phyloP scores from a whole-genome alignment of 1,284 basidiomycete species.

The Cronartium quercuum region DNA sequence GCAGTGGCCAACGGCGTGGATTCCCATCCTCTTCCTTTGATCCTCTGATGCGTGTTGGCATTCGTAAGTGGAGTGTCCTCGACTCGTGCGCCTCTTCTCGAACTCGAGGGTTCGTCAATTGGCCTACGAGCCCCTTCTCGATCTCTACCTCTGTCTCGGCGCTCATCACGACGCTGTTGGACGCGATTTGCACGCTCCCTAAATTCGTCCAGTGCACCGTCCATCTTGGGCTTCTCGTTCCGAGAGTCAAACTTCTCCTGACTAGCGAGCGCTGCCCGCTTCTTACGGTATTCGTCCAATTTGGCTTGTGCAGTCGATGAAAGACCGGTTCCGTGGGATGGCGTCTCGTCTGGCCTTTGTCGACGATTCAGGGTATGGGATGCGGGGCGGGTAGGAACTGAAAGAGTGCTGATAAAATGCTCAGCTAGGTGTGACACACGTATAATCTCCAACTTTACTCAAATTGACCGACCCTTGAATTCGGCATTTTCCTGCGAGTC shows the following conservation, averaged over 20 bases:
- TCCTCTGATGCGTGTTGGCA: constrained; percentile 29
- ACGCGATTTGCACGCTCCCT: constrained; percentile 45
- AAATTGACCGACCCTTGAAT: constrained; percentile 57
- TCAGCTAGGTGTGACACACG: background rate
- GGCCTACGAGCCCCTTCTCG: constrained; percentile 13
- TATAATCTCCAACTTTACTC: background rate
- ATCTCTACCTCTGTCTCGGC: constrained; percentile 22
- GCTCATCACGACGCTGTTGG: constrained; percentile 25
- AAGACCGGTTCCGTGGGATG: constrained; percentile 83
- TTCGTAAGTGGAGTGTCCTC: background rate
- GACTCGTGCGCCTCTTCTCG: background rate
- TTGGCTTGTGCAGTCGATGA: constrained; percentile 64
- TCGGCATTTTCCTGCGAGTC: constrained; percentile 55
- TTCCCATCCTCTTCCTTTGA: constrained; percentile 42
- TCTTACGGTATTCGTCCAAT: constrained; percentile 66
- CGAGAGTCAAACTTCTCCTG: constrained; percentile 39
- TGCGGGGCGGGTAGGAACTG: constrained; percentile 40
- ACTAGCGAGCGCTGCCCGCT: constrained; percentile 32
- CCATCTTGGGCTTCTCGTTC: constrained; percentile 14
- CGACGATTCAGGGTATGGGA: constrained; percentile 54
- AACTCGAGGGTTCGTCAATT: constrained; percentile 28
- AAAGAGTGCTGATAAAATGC: background rate
- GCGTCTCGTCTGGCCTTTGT: constrained; percentile 77
- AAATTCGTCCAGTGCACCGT: constrained; percentile 44
- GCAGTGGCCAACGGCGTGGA: constrained; percentile 40